phyloP scores from a whole-genome alignment of 148 eudicot genomes.

The Drosera capensis region DNA sequence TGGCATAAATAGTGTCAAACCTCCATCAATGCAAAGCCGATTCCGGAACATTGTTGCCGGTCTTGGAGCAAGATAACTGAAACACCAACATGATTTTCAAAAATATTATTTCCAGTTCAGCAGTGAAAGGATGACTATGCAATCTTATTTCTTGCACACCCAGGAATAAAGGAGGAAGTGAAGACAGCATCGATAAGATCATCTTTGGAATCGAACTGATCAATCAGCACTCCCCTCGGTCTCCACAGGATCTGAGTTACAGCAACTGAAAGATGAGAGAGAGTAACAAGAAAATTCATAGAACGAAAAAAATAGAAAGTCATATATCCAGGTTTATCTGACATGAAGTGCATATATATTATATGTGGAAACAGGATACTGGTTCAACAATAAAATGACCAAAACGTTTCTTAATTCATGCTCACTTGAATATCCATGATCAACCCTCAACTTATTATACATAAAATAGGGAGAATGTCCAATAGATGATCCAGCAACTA shows the following conservation, averaged over 20 bases:
- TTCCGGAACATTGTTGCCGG: constrained; percentile 91
- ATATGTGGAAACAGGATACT: too few relatives aligned
- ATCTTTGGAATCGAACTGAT: constrained; percentile 92
- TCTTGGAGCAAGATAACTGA: constrained; percentile 82
- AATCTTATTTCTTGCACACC: constrained; percentile 24
- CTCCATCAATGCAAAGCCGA: constrained; percentile 90
- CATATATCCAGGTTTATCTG: too few relatives aligned
- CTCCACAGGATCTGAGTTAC: constrained; percentile 92
- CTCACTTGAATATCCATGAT: too few relatives aligned
- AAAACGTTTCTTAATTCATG: too few relatives aligned
- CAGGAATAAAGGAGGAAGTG: constrained; percentile 98
- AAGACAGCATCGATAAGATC: constrained; percentile 89
- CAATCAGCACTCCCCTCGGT: constrained; percentile 84
- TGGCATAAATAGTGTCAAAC: constrained; percentile 95
- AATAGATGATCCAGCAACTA: too few relatives aligned
- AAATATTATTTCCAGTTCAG: background rate
- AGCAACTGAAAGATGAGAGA: constrained; percentile 84
- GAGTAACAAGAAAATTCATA: too few relatives aligned
- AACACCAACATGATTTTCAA: constrained; percentile 4
- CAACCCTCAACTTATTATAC: too few relatives aligned
- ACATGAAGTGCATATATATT: too few relatives aligned
- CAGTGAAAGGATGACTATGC: background rate
- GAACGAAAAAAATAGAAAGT: too few relatives aligned
- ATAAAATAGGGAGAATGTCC: too few relatives aligned
- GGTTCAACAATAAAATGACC: too few relatives aligned